Percentiles rank a stretch among this genome's conserved stretches.
Evolutionary conservation across 768 basidiomycete genomes (phyloP).

Genomic region (Dioszegia aurantiaca): DNA sequence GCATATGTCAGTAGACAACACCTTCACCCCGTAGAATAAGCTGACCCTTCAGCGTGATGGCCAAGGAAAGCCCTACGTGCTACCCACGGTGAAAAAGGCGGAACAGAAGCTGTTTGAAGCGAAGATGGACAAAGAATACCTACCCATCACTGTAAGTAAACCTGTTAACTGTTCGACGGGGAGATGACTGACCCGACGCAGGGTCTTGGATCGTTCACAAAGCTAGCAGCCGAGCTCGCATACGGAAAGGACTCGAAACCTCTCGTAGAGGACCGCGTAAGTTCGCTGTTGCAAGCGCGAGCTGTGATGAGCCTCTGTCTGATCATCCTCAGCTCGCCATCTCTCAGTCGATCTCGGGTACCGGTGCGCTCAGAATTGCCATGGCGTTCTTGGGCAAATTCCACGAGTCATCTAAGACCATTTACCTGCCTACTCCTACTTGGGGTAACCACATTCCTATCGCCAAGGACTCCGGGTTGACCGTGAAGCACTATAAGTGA

Average conservation of each 20-base stretch:
- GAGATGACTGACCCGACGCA: constrained; percentile 13
- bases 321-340: constrained; percentile 63
- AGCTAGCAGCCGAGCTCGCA: constrained; percentile 77
- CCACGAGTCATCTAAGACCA: constrained; percentile 67
- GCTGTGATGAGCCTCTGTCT: neutral
- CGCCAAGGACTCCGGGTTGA: constrained; percentile 83
- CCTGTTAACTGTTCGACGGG: no score
- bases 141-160: constrained; percentile 68
- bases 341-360: constrained; percentile 94
- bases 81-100: constrained; percentile 81
- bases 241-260: constrained; percentile 79
- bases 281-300: neutral
- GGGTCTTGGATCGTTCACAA: constrained; percentile 80
- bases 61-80: constrained; percentile 89
- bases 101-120: constrained; percentile 62
- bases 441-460: constrained; percentile 94
- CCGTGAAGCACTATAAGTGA: constrained; percentile 70
- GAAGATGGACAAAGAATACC: constrained; percentile 90
- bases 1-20: constrained; percentile 39
- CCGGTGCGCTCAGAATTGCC: constrained; percentile 93
- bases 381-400: constrained; percentile 85
- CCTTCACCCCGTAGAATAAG: neutral
- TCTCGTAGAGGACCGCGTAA: constrained; percentile 62
- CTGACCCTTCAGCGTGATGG: constrained; percentile 64
- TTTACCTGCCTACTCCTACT: constrained; percentile 88